Percentiles rank a stretch among this genome's conserved stretches.
These are phyloP conservation scores for Tolypocladium ophioglossoides DNA, from an alignment of 2,329 filamentous ascomycete genomes.

Conservation along the genomic window DNA sequence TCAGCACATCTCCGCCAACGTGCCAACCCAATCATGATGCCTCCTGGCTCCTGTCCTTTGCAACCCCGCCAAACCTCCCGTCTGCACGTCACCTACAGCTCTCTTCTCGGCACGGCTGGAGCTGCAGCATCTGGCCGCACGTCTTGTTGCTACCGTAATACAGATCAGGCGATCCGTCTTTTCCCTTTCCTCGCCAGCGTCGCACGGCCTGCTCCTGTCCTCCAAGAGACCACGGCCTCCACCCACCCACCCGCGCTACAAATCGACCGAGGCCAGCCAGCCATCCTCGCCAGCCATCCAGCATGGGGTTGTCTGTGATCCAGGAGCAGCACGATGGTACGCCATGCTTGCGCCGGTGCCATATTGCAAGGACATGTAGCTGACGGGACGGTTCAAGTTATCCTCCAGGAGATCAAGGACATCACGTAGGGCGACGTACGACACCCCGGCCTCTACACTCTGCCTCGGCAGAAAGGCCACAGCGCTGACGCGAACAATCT, in stretches of 20 bases:
- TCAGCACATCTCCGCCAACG: not conserved
- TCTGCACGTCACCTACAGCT: not conserved
- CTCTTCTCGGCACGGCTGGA: not conserved
- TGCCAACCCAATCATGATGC: not conserved
- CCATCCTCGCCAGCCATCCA: slow-evolving; percentile 26
- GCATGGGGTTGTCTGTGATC: slow-evolving; percentile 77
- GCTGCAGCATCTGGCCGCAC: not conserved
- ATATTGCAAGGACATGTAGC: not conserved
- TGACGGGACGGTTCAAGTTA: slow-evolving; percentile 13
- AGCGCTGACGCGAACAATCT: not conserved
- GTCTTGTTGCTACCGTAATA: not conserved
- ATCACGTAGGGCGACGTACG: slow-evolving; percentile 75
- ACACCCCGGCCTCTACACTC: not conserved
- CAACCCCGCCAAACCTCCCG: slow-evolving; percentile 2
- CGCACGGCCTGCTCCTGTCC: not conserved
- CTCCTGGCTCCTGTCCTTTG: not conserved
- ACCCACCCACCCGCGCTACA: not conserved
- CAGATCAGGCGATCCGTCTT: not conserved
- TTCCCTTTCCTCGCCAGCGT: not conserved
- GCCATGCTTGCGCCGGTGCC: not conserved
- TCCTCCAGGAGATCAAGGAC: slow-evolving; percentile 48
- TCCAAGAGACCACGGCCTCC: too few species aligned
- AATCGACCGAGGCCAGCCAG: slow-evolving; percentile 12
- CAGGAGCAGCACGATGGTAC: slow-evolving; percentile 60
- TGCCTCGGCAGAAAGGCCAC: not conserved